These are phyloP conservation scores for Crithidia expoeki DNA, from an alignment of 208 protist species.

Conservation along the genomic window DNA sequence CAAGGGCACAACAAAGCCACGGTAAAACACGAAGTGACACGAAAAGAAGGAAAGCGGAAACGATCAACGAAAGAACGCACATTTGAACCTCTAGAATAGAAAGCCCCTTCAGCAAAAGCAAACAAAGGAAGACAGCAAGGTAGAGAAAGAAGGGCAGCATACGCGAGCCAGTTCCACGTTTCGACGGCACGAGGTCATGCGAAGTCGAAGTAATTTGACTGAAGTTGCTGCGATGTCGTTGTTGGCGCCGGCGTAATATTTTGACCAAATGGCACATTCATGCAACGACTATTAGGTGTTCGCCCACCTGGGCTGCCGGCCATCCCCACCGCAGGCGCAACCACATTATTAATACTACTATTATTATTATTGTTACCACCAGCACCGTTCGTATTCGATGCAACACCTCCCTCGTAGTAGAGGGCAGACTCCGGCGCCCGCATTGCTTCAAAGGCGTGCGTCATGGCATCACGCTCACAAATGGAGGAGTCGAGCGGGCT, in stretches of 20 bases:
- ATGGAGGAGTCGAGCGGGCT: slow-evolving; percentile 45
- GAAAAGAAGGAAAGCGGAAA: neutral
- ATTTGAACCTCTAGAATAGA: neutral
- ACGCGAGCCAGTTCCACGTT: neutral
- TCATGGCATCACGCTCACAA: slow-evolving; percentile 57
- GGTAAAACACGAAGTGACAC: too few species aligned
- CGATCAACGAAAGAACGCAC: too few species aligned
- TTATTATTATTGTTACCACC: neutral
- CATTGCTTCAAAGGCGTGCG: slow-evolving; percentile 71
- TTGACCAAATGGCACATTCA: slow-evolving; percentile 30
- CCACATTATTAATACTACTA: neutral
- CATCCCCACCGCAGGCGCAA: neutral
- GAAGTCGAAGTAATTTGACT: slow-evolving; percentile 35
- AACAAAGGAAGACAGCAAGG: neutral
- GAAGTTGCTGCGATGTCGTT: slow-evolving; percentile 3
- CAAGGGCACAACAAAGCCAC: too few species aligned
- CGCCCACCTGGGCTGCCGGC: slow-evolving; percentile 7
- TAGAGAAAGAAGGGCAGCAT: slow-evolving; percentile 7
- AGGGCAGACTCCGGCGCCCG: slow-evolving; percentile 34
- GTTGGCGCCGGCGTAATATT: slow-evolving; percentile 8
- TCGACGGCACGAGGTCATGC: slow-evolving; percentile 3
- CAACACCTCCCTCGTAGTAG: slow-evolving; percentile 10
- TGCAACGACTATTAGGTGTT: slow-evolving; percentile 34
- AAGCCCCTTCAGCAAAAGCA: neutral
- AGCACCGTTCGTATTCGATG: neutral